Percentiles rank a stretch among this genome's conserved stretches.
Conservation (phyloP, 2,329 filamentous ascomycete species). For the Sporothrix curviconia region DNA sequence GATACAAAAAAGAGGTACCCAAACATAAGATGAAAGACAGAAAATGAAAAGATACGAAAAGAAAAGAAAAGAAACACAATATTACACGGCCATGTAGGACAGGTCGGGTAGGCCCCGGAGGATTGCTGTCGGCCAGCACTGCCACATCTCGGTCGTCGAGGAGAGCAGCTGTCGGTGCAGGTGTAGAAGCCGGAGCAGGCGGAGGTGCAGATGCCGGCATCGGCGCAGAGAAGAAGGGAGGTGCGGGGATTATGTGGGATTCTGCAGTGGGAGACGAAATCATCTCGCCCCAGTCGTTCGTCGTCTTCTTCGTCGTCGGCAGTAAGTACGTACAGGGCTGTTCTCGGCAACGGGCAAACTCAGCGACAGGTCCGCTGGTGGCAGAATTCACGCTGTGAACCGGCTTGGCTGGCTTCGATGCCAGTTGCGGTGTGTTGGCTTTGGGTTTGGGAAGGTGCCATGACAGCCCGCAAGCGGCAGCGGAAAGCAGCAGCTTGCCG, state of each 20-base stretch:
- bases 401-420: not conserved
- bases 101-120: constrained; percentile 27
- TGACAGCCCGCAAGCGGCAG: too few species aligned
- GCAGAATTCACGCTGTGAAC: not conserved
- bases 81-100: constrained; percentile 30
- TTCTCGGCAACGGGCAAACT: not conserved
- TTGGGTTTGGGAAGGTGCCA: too few species aligned
- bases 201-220: not conserved
- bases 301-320: constrained; percentile 41
- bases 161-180: not conserved
- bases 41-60: not conserved
- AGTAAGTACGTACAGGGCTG: too few species aligned
- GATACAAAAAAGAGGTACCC: not conserved
- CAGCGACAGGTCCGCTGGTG: not conserved
- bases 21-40: not conserved
- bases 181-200: not conserved
- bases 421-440: too few species aligned
- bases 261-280: constrained; percentile 34
- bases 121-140: constrained; percentile 19
- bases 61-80: not conserved
- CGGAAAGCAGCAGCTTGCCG: not conserved
- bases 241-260: not conserved
- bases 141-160: not conserved
- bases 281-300: constrained; percentile 57
- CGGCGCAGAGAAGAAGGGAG: not conserved